Conservation (phyloP, 441 rosid genomes). For the Adansonia madagascariensis region DNA sequence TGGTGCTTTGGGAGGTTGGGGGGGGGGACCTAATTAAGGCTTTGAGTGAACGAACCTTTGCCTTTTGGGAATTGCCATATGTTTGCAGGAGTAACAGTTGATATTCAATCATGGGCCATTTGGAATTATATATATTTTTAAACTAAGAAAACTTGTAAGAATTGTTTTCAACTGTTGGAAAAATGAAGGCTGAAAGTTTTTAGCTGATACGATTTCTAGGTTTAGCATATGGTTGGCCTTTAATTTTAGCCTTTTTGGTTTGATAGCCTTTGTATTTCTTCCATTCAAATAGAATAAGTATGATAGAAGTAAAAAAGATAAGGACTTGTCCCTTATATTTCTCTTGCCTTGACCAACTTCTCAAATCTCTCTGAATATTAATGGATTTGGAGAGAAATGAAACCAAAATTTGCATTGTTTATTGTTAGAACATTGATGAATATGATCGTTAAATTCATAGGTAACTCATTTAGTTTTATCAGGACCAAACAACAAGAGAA, state of each 20-base stretch:
- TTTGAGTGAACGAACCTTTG: background rate
- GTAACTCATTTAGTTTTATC: background rate
- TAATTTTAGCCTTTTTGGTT: background rate
- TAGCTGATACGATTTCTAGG: background rate
- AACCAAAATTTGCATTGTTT: background rate
- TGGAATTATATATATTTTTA: background rate
- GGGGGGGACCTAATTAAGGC: background rate
- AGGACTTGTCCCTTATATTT: background rate
- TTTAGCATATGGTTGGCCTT: background rate
- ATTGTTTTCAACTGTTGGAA: background rate
- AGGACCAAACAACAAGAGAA: background rate
- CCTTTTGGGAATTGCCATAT: background rate
- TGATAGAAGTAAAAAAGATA: background rate
- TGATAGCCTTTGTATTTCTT: background rate
- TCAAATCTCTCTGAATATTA: background rate
- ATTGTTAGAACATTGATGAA: background rate
- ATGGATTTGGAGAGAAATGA: background rate
- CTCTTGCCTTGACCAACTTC: background rate
- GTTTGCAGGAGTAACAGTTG: background rate
- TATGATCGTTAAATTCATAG: background rate
- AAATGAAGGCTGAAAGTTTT: background rate
- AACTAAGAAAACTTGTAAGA: background rate
- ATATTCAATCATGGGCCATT: background rate
- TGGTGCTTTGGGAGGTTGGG: background rate
- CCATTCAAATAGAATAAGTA: background rate